Evolutionary conservation across 805 yeast genomes (phyloP).

Genomic region (Starmerella apis): DNA sequence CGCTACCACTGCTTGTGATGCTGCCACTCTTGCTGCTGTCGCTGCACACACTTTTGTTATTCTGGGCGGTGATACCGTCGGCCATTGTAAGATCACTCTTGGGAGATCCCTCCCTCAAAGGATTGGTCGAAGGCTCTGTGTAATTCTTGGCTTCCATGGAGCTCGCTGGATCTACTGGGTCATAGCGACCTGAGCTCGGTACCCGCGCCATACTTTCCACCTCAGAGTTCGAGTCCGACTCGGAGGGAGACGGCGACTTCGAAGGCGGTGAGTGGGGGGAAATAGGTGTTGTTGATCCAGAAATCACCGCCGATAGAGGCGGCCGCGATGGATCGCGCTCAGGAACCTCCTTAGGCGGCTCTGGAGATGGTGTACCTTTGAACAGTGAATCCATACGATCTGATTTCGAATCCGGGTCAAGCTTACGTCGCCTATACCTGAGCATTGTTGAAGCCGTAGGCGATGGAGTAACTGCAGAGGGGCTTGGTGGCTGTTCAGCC

Average conservation of each 20-base stretch:
- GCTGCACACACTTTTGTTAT: neutral
- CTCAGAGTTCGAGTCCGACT: neutral
- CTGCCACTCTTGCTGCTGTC: neutral
- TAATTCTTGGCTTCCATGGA: neutral
- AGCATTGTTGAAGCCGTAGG: conserved; percentile 22
- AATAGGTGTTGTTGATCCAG: neutral
- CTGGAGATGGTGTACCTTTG: neutral
- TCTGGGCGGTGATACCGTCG: too few relatives aligned
- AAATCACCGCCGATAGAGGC: neutral
- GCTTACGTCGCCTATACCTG: conserved; percentile 20
- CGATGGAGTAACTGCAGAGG: conserved; percentile 22
- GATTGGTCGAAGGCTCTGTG: too few relatives aligned
- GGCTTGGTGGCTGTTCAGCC: conserved; percentile 22
- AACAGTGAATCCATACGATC: neutral
- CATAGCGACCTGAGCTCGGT: neutral
- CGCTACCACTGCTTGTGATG: neutral
- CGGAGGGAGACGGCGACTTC: neutral
- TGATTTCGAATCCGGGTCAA: neutral
- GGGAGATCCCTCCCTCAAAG: too few relatives aligned
- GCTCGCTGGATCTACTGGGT: neutral
- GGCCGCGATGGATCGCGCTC: neutral
- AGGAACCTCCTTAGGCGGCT: neutral
- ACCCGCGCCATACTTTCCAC: neutral
- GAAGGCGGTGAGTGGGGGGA: neutral
- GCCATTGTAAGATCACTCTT: too few relatives aligned